Conservation (phyloP, 2,329 filamentous ascomycete genomes). For the Verticillium nubilum region DNA sequence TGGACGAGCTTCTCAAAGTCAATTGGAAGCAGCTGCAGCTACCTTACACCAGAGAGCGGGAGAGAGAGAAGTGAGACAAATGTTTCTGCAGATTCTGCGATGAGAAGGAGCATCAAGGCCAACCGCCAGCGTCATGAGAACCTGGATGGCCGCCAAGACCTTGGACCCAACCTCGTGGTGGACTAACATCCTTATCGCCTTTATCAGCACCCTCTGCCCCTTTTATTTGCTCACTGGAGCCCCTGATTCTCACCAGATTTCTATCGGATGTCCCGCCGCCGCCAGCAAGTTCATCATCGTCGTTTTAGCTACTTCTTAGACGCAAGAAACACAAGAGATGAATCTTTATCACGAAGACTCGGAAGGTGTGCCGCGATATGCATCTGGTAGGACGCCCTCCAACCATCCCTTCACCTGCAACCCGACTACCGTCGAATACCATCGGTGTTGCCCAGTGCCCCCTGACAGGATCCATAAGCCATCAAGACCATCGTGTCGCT, state of each 20-base stretch:
- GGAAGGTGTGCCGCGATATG: background rate
- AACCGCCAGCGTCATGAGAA: constrained; percentile 1
- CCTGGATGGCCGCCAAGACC: constrained; percentile 12
- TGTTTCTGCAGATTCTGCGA: background rate
- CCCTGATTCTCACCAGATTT: background rate
- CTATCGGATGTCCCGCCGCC: too few relatives aligned
- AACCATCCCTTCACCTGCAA: constrained; percentile 29
- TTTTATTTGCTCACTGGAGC: background rate
- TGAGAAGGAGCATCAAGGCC: background rate
- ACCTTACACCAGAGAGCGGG: background rate
- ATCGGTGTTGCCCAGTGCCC: constrained; percentile 24
- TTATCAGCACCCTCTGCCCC: background rate
- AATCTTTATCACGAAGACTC: too few relatives aligned
- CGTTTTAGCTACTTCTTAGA: too few relatives aligned
- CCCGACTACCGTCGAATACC: constrained; percentile 22
- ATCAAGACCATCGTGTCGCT: constrained; percentile 23
- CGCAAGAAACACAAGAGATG: too few relatives aligned
- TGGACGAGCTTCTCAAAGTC: background rate
- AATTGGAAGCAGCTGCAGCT: background rate
- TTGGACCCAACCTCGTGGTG: background rate
- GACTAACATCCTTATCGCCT: background rate
- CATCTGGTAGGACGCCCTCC: constrained; percentile 24
- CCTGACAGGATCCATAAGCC: constrained; percentile 31
- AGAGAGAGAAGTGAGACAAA: background rate
- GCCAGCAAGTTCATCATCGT: too few relatives aligned